Conservation (phyloP, 495 filamentous ascomycete genomes). For the Ascobolus immersus region DNA sequence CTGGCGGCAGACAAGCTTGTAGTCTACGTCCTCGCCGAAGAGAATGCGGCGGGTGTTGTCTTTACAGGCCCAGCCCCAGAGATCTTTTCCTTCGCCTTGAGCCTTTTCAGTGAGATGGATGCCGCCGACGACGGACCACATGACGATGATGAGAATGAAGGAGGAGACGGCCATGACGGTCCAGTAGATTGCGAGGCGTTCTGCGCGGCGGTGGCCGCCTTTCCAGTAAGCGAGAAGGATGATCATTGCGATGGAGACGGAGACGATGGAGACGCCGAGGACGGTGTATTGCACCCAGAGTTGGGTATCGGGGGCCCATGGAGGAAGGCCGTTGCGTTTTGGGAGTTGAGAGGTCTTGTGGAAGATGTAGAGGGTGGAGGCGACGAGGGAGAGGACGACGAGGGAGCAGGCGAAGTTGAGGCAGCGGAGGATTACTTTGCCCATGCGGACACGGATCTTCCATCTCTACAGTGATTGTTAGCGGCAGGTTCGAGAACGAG, state of each 20-base stretch:
- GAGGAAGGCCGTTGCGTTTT: constrained; percentile 46
- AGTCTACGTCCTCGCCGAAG: constrained; percentile 56
- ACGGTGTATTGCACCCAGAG: constrained; percentile 77
- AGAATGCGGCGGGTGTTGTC: constrained; percentile 54
- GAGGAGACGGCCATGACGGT: constrained; percentile 72
- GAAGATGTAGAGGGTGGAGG: constrained; percentile 69
- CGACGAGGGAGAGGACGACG: constrained; percentile 73
- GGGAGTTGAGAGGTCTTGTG: constrained; percentile 51
- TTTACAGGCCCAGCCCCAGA: constrained; percentile 94
- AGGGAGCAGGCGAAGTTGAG: constrained; percentile 92
- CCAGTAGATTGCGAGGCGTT: constrained; percentile 85
- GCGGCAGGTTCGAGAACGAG: no score
- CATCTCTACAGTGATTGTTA: constrained; percentile 39
- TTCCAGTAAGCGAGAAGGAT: constrained; percentile 73
- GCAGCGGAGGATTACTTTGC: constrained; percentile 76
- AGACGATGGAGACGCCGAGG: constrained; percentile 49
- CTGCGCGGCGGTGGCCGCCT: constrained; percentile 67
- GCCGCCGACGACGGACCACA: constrained; percentile 75
- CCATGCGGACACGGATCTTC: constrained; percentile 75
- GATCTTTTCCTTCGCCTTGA: constrained; percentile 49
- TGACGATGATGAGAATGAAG: constrained; percentile 79
- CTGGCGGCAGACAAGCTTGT: constrained; percentile 78
- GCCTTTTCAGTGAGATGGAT: constrained; percentile 52
- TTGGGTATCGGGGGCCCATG: constrained; percentile 58
- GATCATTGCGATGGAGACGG: constrained; percentile 47